Base-by-base conservation (phyloP, 352 stramenopile genomes). In the Globisporangium spiculum region DNA sequence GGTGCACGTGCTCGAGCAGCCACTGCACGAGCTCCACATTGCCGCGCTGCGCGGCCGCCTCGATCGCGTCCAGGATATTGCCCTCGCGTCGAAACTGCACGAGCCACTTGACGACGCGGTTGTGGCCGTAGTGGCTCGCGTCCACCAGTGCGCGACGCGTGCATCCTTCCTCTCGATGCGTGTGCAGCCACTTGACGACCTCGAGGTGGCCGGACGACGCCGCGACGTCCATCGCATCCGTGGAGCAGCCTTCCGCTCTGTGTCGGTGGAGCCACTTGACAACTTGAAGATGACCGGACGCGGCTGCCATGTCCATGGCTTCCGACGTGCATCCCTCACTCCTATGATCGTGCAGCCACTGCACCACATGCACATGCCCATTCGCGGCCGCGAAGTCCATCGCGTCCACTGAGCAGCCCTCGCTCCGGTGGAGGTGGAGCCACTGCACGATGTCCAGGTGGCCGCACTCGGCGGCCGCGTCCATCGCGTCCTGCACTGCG, bases 131-230 rank as follows among this genome's bases (percentile, higher is more conserved):
- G 50, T 79, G 68, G 12, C 84, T 75, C 1, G 84, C 84, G 59
- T 89, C 88, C 7, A 81, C 63, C 14, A 94, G 68, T 4, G 83
- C 86, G 27, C 78, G 86, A 44, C 75, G 70, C 16, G 75, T 91
- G 66, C 86, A 92, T 16, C 83, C 81, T 78, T 92, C 86, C 0
- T 61, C 10, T 14, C 86, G 73, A 38, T 93, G 34, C 30, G 22
- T 54, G 67, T 61, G 55, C 18, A 61, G 32, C 55, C 77, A 85
- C 63, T 76, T 69, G 30, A 78, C 76, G 2, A 86, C 67, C 0
- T 66, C 63, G 18, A 64, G 9, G 24, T 87, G 75, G 0, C 78
- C 80, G 36, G 55, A 57, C 34, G 71, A 68, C 30, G 74, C 75
- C 27, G 80, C 80, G 44, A 77, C 68, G 26, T 74, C 52, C 36